These are phyloP conservation scores for Fusarium lateritium DNA, from an alignment of 2,329 filamentous ascomycete genomes.

Conservation along the genomic window DNA sequence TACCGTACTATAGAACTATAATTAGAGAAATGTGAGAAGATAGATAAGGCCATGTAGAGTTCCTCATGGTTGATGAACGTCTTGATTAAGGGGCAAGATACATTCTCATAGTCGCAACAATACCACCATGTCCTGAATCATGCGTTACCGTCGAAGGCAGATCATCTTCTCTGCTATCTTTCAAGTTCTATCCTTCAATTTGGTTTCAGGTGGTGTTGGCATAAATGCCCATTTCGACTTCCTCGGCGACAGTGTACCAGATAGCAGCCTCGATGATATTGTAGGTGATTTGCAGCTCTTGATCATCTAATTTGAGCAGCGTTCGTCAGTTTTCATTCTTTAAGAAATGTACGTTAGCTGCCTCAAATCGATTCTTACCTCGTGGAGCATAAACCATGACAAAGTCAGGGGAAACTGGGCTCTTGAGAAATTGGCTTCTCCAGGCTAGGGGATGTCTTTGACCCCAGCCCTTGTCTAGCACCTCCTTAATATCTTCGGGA, in stretches of 20 bases:
- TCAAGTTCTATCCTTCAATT: constrained; percentile 8
- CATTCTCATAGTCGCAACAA: constrained; percentile 35
- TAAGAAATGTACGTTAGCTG: not conserved
- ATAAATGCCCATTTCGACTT: constrained; percentile 55
- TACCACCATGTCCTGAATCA: constrained; percentile 18
- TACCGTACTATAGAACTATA: no score
- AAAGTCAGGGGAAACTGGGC: constrained; percentile 82
- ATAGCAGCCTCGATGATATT: constrained; percentile 81
- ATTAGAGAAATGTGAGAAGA: no score
- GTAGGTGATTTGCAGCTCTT: constrained; percentile 77
- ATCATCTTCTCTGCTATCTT: not conserved
- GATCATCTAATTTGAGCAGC: constrained; percentile 61
- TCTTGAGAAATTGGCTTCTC: constrained; percentile 72
- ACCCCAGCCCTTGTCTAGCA: constrained; percentile 84
- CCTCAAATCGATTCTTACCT: constrained; percentile 54
- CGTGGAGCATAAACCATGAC: constrained; percentile 87
- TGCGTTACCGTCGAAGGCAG: not conserved
- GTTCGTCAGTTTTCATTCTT: constrained; percentile 3
- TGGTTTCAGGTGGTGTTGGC: constrained; percentile 26
- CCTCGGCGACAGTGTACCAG: constrained; percentile 72
- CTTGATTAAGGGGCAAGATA: constrained; percentile 41
- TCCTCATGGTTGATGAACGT: no score
- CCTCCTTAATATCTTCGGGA: constrained; percentile 79
- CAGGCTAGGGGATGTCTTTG: constrained; percentile 78
- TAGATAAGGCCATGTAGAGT: no score